phyloP scores from a whole-genome alignment of 345 rosid species.

The Linum lewisii region DNA sequence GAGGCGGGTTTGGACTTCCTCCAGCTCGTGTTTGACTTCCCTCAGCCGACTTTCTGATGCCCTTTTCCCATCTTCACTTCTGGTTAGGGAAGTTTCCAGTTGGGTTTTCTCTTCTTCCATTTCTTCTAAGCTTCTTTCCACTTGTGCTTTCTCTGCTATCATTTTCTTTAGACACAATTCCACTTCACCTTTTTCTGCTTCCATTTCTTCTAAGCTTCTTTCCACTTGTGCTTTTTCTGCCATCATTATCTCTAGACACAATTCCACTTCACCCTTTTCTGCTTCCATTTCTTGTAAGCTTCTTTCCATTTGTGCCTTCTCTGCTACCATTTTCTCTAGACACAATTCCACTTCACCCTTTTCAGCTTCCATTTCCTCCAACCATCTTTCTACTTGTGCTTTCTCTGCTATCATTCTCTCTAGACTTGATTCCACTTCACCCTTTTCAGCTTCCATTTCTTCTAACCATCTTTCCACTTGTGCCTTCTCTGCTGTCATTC shows the following conservation, averaged over 20 bases:
- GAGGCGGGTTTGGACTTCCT: constrained; percentile 42
- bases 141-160: constrained; percentile 18
- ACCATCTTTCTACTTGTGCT: constrained; percentile 33
- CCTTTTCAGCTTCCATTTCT: constrained; percentile 28
- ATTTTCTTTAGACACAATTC: constrained; percentile 13
- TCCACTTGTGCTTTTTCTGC: constrained; percentile 28
- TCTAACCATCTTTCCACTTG: constrained; percentile 40
- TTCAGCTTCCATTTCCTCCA: constrained; percentile 31
- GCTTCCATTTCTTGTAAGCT: constrained; percentile 28
- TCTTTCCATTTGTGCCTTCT: constrained; percentile 33
- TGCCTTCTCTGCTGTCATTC: constrained; percentile 13
- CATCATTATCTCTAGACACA: constrained; percentile 12
- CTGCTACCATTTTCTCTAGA: constrained; percentile 11
- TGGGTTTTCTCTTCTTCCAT: constrained; percentile 37
- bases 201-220: constrained; percentile 30
- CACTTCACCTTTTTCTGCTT: constrained; percentile 24
- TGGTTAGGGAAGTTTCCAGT: constrained; percentile 40
- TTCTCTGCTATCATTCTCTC: constrained; percentile 14
- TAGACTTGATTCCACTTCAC: constrained; percentile 14
- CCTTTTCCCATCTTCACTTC: constrained; percentile 10
- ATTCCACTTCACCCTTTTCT: constrained; percentile 24
- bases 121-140: constrained; percentile 37
- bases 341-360: constrained; percentile 19
- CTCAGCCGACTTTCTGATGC: constrained; percentile 39
- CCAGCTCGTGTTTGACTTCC: constrained; percentile 39